phyloP scores from a whole-genome alignment of 257 asterid genomes.

The Osmanthus fragrans region DNA sequence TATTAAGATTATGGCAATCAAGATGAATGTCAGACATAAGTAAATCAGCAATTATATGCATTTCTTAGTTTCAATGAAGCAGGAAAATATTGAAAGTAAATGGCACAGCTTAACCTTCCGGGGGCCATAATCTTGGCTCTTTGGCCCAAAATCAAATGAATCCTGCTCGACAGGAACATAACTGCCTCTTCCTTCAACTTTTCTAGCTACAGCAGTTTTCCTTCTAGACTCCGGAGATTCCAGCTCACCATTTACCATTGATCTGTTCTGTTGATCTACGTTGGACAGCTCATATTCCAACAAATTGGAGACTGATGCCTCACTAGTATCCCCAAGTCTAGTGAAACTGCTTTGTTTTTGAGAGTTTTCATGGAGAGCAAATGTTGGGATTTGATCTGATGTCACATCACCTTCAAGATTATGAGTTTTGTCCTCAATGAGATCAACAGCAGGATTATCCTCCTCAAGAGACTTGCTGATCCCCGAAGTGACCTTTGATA shows the following conservation, averaged over 20 bases:
- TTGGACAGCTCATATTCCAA: conserved; percentile 33
- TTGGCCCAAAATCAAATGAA: conserved; percentile 52
- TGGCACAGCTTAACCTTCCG: conserved; percentile 56
- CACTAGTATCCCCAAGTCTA: conserved; percentile 42
- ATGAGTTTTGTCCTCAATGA: conserved; percentile 45
- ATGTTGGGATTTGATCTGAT: conserved; percentile 76
- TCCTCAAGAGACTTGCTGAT: conserved; percentile 43
- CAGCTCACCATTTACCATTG: conserved; percentile 47
- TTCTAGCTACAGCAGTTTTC: conserved; percentile 39
- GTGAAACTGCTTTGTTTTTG: conserved; percentile 34
- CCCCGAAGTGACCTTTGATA: conserved; percentile 42
- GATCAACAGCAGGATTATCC: conserved; percentile 36
- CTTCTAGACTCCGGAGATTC: conserved; percentile 51
- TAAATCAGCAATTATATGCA: neutral
- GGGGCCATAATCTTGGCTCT: conserved; percentile 52
- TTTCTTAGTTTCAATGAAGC: neutral
- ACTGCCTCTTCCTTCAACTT: conserved; percentile 52
- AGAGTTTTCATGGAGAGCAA: conserved; percentile 63
- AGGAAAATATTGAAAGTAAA: conserved; percentile 14
- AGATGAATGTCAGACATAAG: neutral
- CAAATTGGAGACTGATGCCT: conserved; percentile 36
- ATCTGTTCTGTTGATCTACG: conserved; percentile 47
- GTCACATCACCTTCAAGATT: conserved; percentile 46
- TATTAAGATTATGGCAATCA: neutral
- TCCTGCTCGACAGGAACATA: conserved; percentile 47